Conservation (phyloP, 306 rosid species). For the Acmispon strigosus region DNA sequence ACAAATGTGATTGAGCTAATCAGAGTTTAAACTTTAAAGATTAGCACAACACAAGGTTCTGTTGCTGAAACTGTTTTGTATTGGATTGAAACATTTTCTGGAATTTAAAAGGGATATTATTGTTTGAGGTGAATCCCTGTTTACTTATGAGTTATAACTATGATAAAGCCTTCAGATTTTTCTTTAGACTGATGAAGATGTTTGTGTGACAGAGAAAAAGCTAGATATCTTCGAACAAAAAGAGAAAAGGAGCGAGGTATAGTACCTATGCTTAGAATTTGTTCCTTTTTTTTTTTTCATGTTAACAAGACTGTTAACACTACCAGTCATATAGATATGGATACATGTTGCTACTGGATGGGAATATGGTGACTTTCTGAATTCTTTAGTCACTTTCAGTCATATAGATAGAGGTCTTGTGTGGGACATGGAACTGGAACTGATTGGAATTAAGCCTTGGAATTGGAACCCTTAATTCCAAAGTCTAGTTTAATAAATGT, state of each 20-base stretch:
- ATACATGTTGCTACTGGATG: not conserved
- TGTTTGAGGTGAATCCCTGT: not conserved
- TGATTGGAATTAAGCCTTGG: not conserved
- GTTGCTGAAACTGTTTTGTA: constrained; percentile 3
- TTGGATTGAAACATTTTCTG: constrained; percentile 1
- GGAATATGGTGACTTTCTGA: not conserved
- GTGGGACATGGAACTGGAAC: not conserved
- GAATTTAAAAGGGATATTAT: not conserved
- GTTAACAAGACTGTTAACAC: not conserved
- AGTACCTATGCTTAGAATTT: not conserved
- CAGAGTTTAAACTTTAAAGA: not conserved
- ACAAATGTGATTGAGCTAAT: not conserved
- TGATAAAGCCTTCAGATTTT: not conserved
- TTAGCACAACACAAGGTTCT: not conserved
- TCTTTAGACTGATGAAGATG: constrained; percentile 13
- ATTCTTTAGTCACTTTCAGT: no score
- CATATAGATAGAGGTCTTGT: not conserved
- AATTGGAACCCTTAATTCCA: not conserved
- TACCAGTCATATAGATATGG: not conserved
- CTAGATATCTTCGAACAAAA: constrained; percentile 29
- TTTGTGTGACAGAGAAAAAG: constrained; percentile 33
- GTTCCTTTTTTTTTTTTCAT: not conserved
- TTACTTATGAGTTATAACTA: not conserved
- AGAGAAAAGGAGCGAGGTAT: constrained; percentile 34
- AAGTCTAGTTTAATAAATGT: not conserved